Conservation (phyloP, 257 asterid genomes). For the Plantago major region DNA sequence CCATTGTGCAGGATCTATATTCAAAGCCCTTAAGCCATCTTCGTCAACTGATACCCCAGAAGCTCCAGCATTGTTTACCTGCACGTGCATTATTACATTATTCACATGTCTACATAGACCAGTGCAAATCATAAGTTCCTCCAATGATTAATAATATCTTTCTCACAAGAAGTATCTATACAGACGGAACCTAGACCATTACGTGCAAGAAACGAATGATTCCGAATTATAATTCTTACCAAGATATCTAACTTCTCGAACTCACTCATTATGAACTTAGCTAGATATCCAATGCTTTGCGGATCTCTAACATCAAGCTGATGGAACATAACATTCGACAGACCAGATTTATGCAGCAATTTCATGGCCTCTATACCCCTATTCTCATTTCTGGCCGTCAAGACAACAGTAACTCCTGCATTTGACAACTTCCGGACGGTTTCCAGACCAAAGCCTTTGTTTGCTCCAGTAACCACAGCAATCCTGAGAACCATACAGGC, state of each 20-base stretch:
- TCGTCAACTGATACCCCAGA: slow-evolving; percentile 68
- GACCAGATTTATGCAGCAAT: slow-evolving; percentile 30
- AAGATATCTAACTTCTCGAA: slow-evolving; percentile 65
- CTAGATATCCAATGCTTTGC: slow-evolving; percentile 46
- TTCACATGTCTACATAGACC: too few species aligned
- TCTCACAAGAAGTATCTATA: too few species aligned
- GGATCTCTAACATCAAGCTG: slow-evolving; percentile 74
- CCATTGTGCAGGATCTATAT: slow-evolving; percentile 63
- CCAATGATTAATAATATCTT: too few species aligned
- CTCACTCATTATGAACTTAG: slow-evolving; percentile 32
- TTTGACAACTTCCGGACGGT: neutral
- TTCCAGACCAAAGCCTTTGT: slow-evolving; percentile 29
- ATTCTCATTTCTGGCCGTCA: slow-evolving; percentile 9
- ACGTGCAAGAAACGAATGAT: too few species aligned
- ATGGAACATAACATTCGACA: slow-evolving; percentile 29
- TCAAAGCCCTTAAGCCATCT: slow-evolving; percentile 51
- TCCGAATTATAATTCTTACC: slow-evolving; percentile 28
- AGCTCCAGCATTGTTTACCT: too few species aligned
- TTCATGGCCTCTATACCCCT: slow-evolving; percentile 49
- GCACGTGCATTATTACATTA: slow-evolving; percentile 93
- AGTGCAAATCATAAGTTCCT: too few species aligned
- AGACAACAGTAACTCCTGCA: slow-evolving; percentile 3
- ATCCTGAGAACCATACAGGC: too few species aligned
- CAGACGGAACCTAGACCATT: too few species aligned
- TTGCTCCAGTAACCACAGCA: slow-evolving; percentile 84